A percentile compares a stretch with the other conserved stretches of the same genome.
Evolutionary conservation across 805 yeast species (phyloP).

Genomic region (Peterozyma toletana): DNA sequence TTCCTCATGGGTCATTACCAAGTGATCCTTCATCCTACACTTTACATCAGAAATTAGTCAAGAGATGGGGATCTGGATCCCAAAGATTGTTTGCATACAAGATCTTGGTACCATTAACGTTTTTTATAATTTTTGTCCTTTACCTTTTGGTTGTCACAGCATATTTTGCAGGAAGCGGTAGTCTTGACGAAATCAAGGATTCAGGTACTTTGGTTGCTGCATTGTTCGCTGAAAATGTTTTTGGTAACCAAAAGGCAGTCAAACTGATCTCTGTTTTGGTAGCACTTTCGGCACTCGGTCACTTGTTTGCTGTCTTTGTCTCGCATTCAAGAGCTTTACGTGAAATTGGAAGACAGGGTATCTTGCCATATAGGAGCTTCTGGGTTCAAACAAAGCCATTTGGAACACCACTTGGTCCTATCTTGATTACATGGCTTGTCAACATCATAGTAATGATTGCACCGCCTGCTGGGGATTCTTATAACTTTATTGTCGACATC

Average conservation of each 20-base stretch:
- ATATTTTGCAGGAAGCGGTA: constrained; percentile 22
- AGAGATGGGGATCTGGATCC: constrained; percentile 13
- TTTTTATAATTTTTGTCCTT: constrained; percentile 23
- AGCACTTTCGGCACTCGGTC: constrained; percentile 42
- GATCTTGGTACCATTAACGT: constrained; percentile 22
- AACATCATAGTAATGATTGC: constrained; percentile 37
- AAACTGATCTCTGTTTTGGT: constrained; percentile 39
- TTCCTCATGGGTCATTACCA: no score
- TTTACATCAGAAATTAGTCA: constrained; percentile 12
- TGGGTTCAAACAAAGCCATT: constrained; percentile 38
- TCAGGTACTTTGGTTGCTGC: constrained; percentile 25
- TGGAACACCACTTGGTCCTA: constrained; percentile 35
- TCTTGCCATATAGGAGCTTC: constrained; percentile 35
- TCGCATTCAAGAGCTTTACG: constrained; percentile 44
- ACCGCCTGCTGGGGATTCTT: constrained; percentile 41
- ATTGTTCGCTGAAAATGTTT: constrained; percentile 23
- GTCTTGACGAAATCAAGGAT: constrained; percentile 18
- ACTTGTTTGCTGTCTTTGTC: constrained; percentile 39
- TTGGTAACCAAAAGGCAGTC: constrained; percentile 29
- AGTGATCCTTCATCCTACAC: no score
- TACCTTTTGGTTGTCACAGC: constrained; percentile 27
- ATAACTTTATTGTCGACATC: constrained; percentile 37
- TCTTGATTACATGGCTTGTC: constrained; percentile 37
- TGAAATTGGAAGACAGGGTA: constrained; percentile 44
- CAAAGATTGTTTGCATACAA: constrained; percentile 12